Conservation (phyloP, 352 stramenopile genomes). For the Pythium dissimile region DNA sequence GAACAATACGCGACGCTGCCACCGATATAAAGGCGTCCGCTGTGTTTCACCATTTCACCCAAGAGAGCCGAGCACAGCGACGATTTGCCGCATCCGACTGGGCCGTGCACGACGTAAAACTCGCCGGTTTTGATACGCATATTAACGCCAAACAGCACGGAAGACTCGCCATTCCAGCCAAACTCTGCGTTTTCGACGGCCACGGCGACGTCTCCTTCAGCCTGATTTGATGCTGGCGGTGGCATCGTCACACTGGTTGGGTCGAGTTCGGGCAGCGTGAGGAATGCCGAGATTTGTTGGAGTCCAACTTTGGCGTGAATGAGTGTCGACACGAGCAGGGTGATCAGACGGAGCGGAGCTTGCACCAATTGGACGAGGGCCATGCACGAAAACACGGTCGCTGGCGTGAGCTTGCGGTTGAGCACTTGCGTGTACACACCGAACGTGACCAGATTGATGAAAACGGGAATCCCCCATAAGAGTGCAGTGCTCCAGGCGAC, state of each 20-base stretch:
- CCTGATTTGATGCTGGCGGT: background rate
- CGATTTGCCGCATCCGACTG: slow-evolving; percentile 88
- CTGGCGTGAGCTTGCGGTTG: slow-evolving; percentile 83
- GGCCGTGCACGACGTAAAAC: slow-evolving; percentile 85
- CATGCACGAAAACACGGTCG: slow-evolving; percentile 55
- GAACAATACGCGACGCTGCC: slow-evolving; percentile 62
- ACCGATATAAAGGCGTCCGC: slow-evolving; percentile 14
- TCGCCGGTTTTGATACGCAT: slow-evolving; percentile 55
- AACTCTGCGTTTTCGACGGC: background rate
- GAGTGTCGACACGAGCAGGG: slow-evolving; percentile 43
- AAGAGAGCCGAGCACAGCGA: slow-evolving; percentile 88
- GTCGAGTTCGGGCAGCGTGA: slow-evolving; percentile 42
- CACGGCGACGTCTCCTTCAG: background rate
- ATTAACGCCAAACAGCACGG: slow-evolving; percentile 43
- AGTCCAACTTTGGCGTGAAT: slow-evolving; percentile 83
- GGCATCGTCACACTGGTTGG: slow-evolving; percentile 8
- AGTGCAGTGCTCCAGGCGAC: slow-evolving; percentile 18
- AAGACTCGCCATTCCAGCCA: background rate
- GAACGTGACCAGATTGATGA: slow-evolving; percentile 41
- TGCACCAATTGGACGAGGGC: slow-evolving; percentile 74
- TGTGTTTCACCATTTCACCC: slow-evolving; percentile 72
- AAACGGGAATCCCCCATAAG: slow-evolving; percentile 33
- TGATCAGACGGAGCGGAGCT: slow-evolving; percentile 36
- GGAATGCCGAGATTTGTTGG: slow-evolving; percentile 20
- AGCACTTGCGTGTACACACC: slow-evolving; percentile 33